Conservation (phyloP, 768 basidiomycete species). For the Dioszegia crocea region DNA sequence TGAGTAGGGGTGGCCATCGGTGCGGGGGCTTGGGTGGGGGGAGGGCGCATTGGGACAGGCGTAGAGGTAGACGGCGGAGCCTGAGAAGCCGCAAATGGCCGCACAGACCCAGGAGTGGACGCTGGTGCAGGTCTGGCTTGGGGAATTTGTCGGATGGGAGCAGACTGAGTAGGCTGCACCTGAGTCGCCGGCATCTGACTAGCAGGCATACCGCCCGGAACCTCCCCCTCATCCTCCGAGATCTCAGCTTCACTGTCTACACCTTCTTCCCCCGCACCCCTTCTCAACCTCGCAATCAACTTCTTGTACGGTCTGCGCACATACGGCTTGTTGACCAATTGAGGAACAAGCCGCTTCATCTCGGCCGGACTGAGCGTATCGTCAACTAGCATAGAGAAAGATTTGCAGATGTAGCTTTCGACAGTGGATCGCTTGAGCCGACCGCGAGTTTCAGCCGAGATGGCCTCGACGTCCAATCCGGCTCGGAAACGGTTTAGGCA, state of each 20-base stretch:
- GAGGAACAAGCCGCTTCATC: constrained; percentile 5
- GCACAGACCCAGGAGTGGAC: no score
- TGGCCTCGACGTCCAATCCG: neutral
- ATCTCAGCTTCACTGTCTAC: neutral
- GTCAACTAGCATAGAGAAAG: constrained; percentile 6
- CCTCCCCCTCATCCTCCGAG: constrained; percentile 2
- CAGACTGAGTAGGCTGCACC: no score
- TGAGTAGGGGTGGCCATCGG: no score
- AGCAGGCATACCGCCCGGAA: neutral
- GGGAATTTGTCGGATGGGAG: no score
- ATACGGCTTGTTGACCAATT: neutral
- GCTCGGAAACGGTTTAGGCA: neutral
- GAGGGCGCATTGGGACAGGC: no score
- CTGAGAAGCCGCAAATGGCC: no score
- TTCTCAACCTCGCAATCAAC: constrained; percentile 1
- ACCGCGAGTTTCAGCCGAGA: neutral
- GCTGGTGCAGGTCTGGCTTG: no score
- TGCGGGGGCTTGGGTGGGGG: no score
- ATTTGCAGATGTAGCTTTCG: constrained; percentile 13
- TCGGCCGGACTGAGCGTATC: constrained; percentile 6
- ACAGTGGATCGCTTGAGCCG: constrained; percentile 2
- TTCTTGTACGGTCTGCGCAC: neutral
- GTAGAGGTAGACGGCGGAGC: no score
- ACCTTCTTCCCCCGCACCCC: neutral
- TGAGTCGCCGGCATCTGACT: no score